A percentile compares a stretch with the other conserved stretches of the same genome.
Evolutionary conservation across 2,329 filamentous ascomycete species (phyloP).

Genomic region (Aspergillus arachidicola): DNA sequence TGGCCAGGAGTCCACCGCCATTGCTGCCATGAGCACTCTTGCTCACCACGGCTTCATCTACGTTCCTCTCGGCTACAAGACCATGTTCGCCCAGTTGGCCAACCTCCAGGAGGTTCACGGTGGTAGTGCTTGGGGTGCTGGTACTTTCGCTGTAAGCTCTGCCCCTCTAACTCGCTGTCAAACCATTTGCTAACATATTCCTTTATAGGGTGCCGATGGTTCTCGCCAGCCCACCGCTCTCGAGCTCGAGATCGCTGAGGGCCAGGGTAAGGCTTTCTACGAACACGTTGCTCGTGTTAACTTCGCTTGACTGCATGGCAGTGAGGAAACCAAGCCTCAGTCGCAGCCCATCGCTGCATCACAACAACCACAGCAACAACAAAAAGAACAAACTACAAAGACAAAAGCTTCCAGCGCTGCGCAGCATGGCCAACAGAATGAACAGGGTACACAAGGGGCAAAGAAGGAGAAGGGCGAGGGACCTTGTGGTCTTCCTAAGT

Average conservation of each 20-base stretch:
- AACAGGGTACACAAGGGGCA: slow-evolving; percentile 30
- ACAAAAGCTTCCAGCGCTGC: slow-evolving; percentile 19
- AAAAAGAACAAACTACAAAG: slow-evolving; percentile 19
- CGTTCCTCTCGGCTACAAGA: slow-evolving; percentile 92
- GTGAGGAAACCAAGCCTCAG: slow-evolving; percentile 37
- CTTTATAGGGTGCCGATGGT: slow-evolving; percentile 64
- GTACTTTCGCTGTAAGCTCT: slow-evolving; percentile 73
- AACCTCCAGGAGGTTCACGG: slow-evolving; percentile 81
- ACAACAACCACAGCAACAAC: slow-evolving; percentile 18
- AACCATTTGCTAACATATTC: background rate
- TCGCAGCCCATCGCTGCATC: slow-evolving; percentile 31
- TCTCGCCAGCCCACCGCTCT: slow-evolving; percentile 74
- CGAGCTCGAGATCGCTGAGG: slow-evolving; percentile 77
- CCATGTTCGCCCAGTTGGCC: slow-evolving; percentile 68
- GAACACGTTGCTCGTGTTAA: slow-evolving; percentile 70
- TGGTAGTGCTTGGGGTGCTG: slow-evolving; percentile 89
- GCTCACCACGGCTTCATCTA: slow-evolving; percentile 94
- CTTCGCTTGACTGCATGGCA: slow-evolving; percentile 77
- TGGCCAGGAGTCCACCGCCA: slow-evolving; percentile 87
- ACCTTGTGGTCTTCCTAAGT: slow-evolving; percentile 75
- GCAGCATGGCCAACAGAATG: slow-evolving; percentile 30
- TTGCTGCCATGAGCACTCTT: slow-evolving; percentile 81
- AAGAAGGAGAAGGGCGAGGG: slow-evolving; percentile 59
- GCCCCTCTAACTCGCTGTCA: background rate
- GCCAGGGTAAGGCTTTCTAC: slow-evolving; percentile 87